These are phyloP conservation scores for Talaromyces proteolyticus DNA, from an alignment of 495 filamentous ascomycete genomes.

Conservation along the genomic window DNA sequence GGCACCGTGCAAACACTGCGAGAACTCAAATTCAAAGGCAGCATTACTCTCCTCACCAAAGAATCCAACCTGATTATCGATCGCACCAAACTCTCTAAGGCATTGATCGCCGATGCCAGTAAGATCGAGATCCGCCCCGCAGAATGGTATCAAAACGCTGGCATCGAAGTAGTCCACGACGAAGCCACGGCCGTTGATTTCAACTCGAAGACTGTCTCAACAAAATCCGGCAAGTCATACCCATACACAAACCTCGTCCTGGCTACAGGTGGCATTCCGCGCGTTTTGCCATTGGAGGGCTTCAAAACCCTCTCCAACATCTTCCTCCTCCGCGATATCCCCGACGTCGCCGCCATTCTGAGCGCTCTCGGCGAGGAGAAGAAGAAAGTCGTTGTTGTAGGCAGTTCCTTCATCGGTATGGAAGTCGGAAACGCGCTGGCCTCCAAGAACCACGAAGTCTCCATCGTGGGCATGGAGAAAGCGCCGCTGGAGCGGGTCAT, in stretches of 20 bases:
- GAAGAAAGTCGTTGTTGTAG: constrained; percentile 89
- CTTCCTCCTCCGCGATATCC: constrained; percentile 71
- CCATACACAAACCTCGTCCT: constrained; percentile 85
- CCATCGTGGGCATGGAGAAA: constrained; percentile 90
- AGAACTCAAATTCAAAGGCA: constrained; percentile 71
- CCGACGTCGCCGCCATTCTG: constrained; percentile 70
- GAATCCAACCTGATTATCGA: constrained; percentile 86
- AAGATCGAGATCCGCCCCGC: constrained; percentile 70
- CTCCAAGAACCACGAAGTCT: constrained; percentile 68
- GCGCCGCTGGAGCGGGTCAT: constrained; percentile 83
- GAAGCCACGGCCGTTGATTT: constrained; percentile 78
- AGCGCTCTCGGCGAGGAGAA: constrained; percentile 67
- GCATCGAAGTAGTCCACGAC: constrained; percentile 67
- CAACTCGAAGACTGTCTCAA: constrained; percentile 59
- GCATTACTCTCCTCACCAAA: constrained; percentile 76
- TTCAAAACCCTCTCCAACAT: constrained; percentile 85
- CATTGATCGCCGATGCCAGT: constrained; percentile 72
- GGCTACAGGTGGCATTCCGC: constrained; percentile 77
- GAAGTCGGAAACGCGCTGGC: constrained; percentile 79
- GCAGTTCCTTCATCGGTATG: constrained; percentile 94
- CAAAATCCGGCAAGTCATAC: constrained; percentile 61
- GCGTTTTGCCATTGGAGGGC: constrained; percentile 71
- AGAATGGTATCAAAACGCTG: constrained; percentile 72
- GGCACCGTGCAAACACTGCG: constrained; percentile 77
- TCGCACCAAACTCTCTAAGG: constrained; percentile 93